Conservation (phyloP, 1,284 basidiomycete genomes). For the Ustilago crameri region DNA sequence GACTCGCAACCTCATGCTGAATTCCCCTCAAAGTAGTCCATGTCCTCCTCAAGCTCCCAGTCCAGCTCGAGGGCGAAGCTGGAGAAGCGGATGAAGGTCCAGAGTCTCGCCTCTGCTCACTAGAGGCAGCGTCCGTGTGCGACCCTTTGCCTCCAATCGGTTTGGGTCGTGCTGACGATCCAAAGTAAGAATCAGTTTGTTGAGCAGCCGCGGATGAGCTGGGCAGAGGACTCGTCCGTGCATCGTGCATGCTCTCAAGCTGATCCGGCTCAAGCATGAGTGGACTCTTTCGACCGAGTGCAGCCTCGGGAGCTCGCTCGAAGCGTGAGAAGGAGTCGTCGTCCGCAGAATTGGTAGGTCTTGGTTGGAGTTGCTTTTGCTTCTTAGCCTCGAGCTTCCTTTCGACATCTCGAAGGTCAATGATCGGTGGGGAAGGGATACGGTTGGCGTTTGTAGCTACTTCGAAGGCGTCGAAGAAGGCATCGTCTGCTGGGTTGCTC, state of each 20-base stretch:
- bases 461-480: constrained; percentile 53
- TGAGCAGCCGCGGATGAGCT: constrained; percentile 8
- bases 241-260: constrained; percentile 56
- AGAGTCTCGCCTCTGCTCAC: constrained; percentile 11
- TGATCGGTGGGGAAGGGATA: constrained; percentile 56
- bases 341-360: constrained; percentile 14
- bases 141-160: constrained; percentile 15
- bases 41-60: constrained; percentile 50
- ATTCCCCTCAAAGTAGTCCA: constrained; percentile 53
- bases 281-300: constrained; percentile 32
- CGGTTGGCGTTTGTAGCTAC: constrained; percentile 35
- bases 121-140: background rate
- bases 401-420: constrained; percentile 64
- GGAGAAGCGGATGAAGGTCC: constrained; percentile 12
- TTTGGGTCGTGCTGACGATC: constrained; percentile 23
- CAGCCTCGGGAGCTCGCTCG: constrained; percentile 41
- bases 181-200: constrained; percentile 40
- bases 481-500: constrained; percentile 47
- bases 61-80: constrained; percentile 45
- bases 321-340: constrained; percentile 56
- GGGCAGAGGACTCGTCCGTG: constrained; percentile 45
- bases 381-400: constrained; percentile 50
- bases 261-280: constrained; percentile 47
- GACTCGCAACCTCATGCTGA: constrained; percentile 41
- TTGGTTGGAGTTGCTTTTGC: constrained; percentile 15